Percentiles rank a stretch among this genome's conserved stretches.
Evolutionary conservation across 805 yeast species (phyloP).

Genomic region (Pichia insulana): DNA sequence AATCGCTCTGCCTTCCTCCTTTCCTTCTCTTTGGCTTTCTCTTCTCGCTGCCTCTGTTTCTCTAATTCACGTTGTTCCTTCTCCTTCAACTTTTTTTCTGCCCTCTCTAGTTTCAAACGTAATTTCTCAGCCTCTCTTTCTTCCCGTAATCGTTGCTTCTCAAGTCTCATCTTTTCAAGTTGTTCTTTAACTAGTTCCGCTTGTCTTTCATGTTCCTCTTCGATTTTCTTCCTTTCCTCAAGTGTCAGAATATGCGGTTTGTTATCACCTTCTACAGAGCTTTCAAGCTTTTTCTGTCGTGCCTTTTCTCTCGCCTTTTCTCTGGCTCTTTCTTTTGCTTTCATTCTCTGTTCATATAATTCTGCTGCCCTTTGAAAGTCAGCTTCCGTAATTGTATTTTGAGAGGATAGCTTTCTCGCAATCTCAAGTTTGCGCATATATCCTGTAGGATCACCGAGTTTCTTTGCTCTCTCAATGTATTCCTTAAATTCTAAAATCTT

Average conservation of each 20-base stretch:
- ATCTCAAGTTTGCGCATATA: conserved; percentile 17
- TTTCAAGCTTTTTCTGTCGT: background rate
- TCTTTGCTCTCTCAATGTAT: conserved; percentile 69
- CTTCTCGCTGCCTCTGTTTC: conserved; percentile 17
- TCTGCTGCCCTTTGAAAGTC: background rate
- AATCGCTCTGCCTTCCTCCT: conserved; percentile 16
- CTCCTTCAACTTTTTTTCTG: conserved; percentile 16
- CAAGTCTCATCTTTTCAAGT: conserved; percentile 13
- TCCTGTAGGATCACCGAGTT: conserved; percentile 46
- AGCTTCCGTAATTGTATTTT: background rate
- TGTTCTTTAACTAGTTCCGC: conserved; percentile 12
- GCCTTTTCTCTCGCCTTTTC: conserved; percentile 1
- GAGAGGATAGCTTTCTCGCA: conserved; percentile 13
- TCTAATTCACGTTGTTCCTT: conserved; percentile 16
- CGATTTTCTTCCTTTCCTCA: conserved; percentile 10
- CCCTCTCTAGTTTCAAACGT: conserved; percentile 15
- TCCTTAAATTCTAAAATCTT: conserved; percentile 75
- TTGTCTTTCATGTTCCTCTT: conserved; percentile 9
- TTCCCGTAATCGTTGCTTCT: conserved; percentile 15
- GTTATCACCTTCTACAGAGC: background rate
- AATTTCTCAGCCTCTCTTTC: conserved; percentile 18
- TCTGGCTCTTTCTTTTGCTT: conserved; percentile 9
- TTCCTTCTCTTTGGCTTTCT: conserved; percentile 20
- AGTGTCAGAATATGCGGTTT: conserved; percentile 1
- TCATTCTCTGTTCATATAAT: background rate